Conservation (phyloP, 352 stramenopile species). For the Phytophthora fragariaefolia region DNA sequence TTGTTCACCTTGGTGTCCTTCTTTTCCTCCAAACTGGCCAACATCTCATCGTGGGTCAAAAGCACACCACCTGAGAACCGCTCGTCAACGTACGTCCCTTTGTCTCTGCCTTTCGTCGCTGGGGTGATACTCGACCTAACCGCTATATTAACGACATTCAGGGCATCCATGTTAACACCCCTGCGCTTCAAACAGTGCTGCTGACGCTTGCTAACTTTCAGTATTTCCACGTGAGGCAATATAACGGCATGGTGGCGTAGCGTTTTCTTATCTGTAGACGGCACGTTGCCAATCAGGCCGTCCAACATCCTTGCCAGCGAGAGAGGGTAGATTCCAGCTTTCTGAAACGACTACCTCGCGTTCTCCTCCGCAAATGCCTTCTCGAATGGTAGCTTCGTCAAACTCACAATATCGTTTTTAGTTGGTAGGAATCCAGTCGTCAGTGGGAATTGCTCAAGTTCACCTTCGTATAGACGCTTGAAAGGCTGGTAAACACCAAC, state of each 20-base stretch:
- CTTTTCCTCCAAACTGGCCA: too few species aligned
- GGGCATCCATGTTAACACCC: background rate
- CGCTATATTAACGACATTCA: conserved; percentile 10
- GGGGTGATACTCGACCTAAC: conserved; percentile 4
- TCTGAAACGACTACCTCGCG: background rate
- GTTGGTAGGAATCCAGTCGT: background rate
- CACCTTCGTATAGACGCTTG: background rate
- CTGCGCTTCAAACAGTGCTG: background rate
- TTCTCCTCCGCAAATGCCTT: background rate
- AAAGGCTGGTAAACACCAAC: background rate
- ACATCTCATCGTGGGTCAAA: too few species aligned
- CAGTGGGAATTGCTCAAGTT: background rate
- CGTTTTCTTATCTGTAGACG: background rate
- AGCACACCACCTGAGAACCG: conserved; percentile 7
- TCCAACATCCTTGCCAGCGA: background rate
- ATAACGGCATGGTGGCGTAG: conserved; percentile 1
- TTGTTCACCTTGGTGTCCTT: too few species aligned
- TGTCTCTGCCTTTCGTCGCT: background rate
- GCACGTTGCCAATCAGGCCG: conserved; percentile 5
- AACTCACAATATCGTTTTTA: background rate
- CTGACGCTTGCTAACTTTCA: background rate
- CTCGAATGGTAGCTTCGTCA: background rate
- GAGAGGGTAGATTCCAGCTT: conserved; percentile 1
- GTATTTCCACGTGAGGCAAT: background rate
- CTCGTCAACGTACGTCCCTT: conserved; percentile 6